Evolutionary conservation across 2,329 filamentous ascomycete genomes (phyloP), one percentile per base, ranked within the genome.

Genomic region (Cryphonectria radicalis): DNA sequence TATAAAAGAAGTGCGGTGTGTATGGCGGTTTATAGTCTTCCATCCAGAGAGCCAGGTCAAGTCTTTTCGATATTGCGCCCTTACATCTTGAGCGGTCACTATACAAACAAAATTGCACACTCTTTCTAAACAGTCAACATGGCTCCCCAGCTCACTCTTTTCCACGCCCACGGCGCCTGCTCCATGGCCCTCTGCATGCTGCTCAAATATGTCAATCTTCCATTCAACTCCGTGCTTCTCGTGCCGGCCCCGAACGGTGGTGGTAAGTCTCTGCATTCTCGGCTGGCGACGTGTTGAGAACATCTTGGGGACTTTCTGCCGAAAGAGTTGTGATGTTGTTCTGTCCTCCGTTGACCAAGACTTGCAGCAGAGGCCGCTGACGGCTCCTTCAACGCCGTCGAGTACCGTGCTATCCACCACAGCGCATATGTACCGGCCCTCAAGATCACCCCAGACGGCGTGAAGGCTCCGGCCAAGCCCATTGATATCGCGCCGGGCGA

Each of bases 361-460:
- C 72, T 73, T 0, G 72, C 32, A 6, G 73, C 0, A 1, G 75
- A 77, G 28, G 74, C 79, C 2, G 76, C 70, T 0, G 80, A 82
- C 22, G 79, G 79, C 17, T 79, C 74, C 67, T 71, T 82, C n/a
- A 74, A 74, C 0, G 73, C 76, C 13, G 75, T 72, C 0, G 74
- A 79, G 1, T 82, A 81, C 69, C 73, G 74, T 6, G 63, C 55
- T 42, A 74, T 82, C 62, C 76, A 82, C 66, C 79, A 76, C 0
- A 70, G 67, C 4, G 79, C 77, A 25, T 78, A 76, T 17, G 79
- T 82, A 0, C 80, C 81, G 0, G 76, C 75, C 0, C 74, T 82
- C 25, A 62, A 68, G 4, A 73, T 81, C 37, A 76, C 77, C n/a
- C 63, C 63, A 10, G 63, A 64, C 7, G 40, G 63, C n/a, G 63